Evolutionary conservation across 176 grass and related monocot genomes (phyloP).

Genomic region (Chloris gayana): DNA sequence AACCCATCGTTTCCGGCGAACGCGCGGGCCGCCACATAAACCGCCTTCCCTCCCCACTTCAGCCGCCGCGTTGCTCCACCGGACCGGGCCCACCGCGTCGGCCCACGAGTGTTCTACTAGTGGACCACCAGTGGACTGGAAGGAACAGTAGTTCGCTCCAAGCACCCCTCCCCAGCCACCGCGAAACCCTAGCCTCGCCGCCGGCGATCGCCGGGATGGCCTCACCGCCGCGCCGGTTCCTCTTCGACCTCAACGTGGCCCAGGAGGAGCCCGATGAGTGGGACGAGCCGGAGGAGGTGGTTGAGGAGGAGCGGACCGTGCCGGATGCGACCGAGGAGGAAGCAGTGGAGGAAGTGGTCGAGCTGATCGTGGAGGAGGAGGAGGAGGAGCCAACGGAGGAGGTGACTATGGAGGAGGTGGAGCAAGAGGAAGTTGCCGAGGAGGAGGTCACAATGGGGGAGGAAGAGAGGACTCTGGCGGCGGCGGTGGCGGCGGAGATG

Average conservation of each 20-base stretch:
- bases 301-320: constrained; percentile 1
- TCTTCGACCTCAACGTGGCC: constrained; percentile 64
- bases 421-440: neutral
- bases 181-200: constrained; percentile 52
- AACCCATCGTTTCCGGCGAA: constrained; percentile 19
- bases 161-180: neutral
- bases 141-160: neutral
- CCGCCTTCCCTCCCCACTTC: neutral
- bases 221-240: constrained; percentile 27
- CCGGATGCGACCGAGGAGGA: constrained; percentile 10
- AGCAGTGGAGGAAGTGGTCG: neutral
- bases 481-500: neutral
- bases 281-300: neutral
- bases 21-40: constrained; percentile 9
- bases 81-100: neutral
- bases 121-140: constrained; percentile 6
- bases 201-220: constrained; percentile 39
- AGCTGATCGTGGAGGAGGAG: too few species aligned
- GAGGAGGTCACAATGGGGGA: constrained; percentile 19
- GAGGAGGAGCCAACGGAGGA: too few species aligned
- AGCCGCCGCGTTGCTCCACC: too few species aligned
- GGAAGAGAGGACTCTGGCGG: neutral
- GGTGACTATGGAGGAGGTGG: neutral
- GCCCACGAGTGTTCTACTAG: neutral
- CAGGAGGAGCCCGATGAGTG: constrained; percentile 37